phyloP scores from a whole-genome alignment of 2,329 filamentous ascomycete species.

The Epichloe bromicola region DNA sequence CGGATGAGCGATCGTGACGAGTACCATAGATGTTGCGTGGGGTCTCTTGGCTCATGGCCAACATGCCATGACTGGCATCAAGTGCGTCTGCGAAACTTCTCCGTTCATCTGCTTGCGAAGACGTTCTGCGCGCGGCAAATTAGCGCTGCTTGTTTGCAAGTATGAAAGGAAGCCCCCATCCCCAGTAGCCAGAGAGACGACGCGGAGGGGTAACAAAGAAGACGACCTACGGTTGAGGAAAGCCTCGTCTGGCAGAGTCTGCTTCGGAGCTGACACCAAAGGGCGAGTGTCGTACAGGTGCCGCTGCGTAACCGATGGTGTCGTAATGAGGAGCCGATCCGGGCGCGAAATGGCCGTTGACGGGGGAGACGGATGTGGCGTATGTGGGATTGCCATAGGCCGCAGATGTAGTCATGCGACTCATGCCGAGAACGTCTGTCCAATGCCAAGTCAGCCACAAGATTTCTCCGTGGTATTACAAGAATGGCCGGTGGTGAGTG shows the following conservation, averaged over 20 bases:
- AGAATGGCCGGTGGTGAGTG: not conserved
- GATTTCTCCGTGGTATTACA: not conserved
- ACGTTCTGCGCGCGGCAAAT: conserved; percentile 19
- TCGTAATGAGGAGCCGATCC: conserved; percentile 58
- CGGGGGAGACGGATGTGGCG: conserved; percentile 53
- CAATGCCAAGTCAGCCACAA: conserved; percentile 40
- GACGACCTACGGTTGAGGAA: conserved; percentile 61
- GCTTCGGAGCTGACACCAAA: conserved; percentile 45
- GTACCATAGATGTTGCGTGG: conserved; percentile 79
- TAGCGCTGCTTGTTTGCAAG: not conserved
- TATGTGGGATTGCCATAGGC: conserved; percentile 60
- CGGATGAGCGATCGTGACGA: conserved; percentile 53
- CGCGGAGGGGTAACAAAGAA: not conserved
- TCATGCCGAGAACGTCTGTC: conserved; percentile 60
- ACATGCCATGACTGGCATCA: conserved; percentile 87
- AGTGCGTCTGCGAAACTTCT: conserved; percentile 76
- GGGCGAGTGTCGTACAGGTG: conserved; percentile 42
- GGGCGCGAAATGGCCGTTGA: conserved; percentile 51
- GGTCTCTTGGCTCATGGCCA: conserved; percentile 91
- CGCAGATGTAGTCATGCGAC: conserved; percentile 50
- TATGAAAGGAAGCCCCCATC: no score
- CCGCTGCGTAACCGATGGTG: conserved; percentile 59
- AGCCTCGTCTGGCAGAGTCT: conserved; percentile 53
- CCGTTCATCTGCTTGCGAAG: conserved; percentile 41
- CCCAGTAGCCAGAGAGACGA: not conserved